These are phyloP conservation scores for Colletotrichum paranaense DNA, from an alignment of 2,329 filamentous ascomycete species.

Conservation along the genomic window DNA sequence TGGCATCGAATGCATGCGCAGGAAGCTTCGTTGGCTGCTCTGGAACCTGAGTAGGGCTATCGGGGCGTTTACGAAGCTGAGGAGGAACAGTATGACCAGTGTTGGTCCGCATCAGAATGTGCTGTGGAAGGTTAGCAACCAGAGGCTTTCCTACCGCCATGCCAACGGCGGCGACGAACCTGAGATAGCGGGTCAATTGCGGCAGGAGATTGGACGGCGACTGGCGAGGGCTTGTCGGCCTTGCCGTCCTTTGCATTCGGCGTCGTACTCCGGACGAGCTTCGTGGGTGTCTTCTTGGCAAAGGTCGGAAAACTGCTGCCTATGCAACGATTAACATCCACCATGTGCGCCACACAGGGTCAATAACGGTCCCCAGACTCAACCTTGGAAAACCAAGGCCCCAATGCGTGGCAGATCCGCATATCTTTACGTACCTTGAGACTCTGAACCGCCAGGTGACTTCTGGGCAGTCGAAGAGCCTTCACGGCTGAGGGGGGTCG, in stretches of 20 bases:
- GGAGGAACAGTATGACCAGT: constrained; percentile 69
- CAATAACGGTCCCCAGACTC: background rate
- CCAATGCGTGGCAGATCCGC: background rate
- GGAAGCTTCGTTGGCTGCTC: constrained; percentile 50
- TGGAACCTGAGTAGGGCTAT: constrained; percentile 59
- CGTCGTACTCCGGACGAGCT: constrained; percentile 24
- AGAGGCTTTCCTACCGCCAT: no score
- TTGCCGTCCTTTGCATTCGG: constrained; percentile 36
- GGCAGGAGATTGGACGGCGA: constrained; percentile 29
- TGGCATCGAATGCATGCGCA: constrained; percentile 54
- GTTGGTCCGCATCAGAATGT: constrained; percentile 75
- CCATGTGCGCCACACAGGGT: constrained; percentile 8
- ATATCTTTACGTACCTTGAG: constrained; percentile 43
- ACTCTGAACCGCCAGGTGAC: constrained; percentile 42
- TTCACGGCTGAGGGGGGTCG: constrained; percentile 38
- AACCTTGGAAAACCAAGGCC: background rate
- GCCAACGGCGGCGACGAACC: constrained; percentile 35
- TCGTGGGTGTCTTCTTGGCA: constrained; percentile 35
- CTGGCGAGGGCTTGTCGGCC: constrained; percentile 33
- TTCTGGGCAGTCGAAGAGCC: constrained; percentile 33
- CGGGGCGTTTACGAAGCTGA: constrained; percentile 64
- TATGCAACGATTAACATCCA: constrained; percentile 23
- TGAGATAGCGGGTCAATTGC: constrained; percentile 45
- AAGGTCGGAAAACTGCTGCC: constrained; percentile 32
- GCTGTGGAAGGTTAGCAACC: constrained; percentile 49